Base-by-base conservation (phyloP, 2,329 filamentous ascomycete genomes). In the Scedosporium dehoogii region DNA sequence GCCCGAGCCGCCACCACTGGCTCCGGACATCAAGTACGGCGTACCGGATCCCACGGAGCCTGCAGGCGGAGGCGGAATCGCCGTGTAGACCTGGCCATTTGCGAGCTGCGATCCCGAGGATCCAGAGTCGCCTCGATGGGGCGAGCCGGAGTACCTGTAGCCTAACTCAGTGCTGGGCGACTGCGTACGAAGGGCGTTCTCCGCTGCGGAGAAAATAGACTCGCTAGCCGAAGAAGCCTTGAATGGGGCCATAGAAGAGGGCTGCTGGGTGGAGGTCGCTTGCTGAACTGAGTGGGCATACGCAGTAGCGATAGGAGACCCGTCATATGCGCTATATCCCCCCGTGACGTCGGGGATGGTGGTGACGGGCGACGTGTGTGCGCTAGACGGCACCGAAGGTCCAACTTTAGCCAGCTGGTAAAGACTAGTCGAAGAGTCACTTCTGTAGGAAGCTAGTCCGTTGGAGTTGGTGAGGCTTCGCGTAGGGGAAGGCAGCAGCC, bases 401-500 rank as follows among this genome's bases (percentile, higher is more conserved):
- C 42, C 46, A 3, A 60, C 25, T 27, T 55, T 60, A 3, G 23
- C 29, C 25, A 21, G 48, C n/a, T 53, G 23, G 23, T 55, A 55
- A 23, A n/a, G 51, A 5, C 23, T 38, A 18, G 56, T 18, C 42
- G 25, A 25, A 3, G 29, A 21, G 4, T 23, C 42, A n/a, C 14
- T 33, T 21, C 42, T 42, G 41, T 60, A 51, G 3, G 33, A 14
- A 18, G 7, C 25, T 21, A 27, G 2, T 5, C 59, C 48, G 23
- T 5, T 56, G 46, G 59, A 41, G 59, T 58, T 53, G 27, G 51
- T 41, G 25, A 59, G n/a, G 63, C 60, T 44, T 9, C 58, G 25
- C 10, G 58, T 27, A 6, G 48, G 59, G 18, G 46, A 33, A 1
- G 59, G 59, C 0, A 78, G 69, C 12, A 73, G 65, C 9, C 71